Conservation (phyloP, 202 grass and related monocot species). For the Musa balbisiana region DNA sequence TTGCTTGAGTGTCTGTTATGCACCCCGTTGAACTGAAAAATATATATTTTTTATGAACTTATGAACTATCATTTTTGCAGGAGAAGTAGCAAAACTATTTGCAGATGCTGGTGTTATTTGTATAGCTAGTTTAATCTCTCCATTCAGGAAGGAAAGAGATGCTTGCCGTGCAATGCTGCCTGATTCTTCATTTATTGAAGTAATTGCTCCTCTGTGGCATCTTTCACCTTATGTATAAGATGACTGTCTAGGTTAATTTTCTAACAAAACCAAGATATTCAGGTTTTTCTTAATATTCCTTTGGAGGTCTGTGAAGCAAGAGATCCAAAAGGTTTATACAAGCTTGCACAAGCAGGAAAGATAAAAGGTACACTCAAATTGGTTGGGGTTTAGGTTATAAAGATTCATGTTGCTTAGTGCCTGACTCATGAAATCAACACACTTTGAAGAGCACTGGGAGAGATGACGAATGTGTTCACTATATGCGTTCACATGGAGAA, state of each 20-base stretch:
- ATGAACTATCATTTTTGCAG: slow-evolving; percentile 22
- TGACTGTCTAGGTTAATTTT: not conserved
- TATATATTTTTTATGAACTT: too few relatives aligned
- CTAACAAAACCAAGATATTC: not conserved
- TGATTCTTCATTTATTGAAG: slow-evolving; percentile 70
- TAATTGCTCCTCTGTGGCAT: not conserved
- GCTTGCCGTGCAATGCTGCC: slow-evolving; percentile 54
- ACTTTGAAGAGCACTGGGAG: not conserved
- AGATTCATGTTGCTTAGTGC: not conserved
- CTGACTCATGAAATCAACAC: not conserved
- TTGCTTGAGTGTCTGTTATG: too few relatives aligned
- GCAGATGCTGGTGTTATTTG: slow-evolving; percentile 79
- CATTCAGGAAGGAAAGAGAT: slow-evolving; percentile 61
- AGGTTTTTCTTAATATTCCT: slow-evolving; percentile 71
- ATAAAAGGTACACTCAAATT: slow-evolving; percentile 58
- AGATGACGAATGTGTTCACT: not conserved
- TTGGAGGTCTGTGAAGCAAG: slow-evolving; percentile 74
- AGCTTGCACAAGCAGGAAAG: slow-evolving; percentile 69
- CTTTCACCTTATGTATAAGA: not conserved
- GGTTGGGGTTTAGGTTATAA: not conserved
- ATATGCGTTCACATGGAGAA: not conserved
- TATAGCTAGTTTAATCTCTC: slow-evolving; percentile 84
- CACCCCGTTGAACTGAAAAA: too few relatives aligned
- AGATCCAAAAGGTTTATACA: slow-evolving; percentile 87
- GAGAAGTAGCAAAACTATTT: slow-evolving; percentile 88